These are phyloP conservation scores for Ormosia emarginata DNA, from an alignment of 306 rosid species.

Conservation along the genomic window DNA sequence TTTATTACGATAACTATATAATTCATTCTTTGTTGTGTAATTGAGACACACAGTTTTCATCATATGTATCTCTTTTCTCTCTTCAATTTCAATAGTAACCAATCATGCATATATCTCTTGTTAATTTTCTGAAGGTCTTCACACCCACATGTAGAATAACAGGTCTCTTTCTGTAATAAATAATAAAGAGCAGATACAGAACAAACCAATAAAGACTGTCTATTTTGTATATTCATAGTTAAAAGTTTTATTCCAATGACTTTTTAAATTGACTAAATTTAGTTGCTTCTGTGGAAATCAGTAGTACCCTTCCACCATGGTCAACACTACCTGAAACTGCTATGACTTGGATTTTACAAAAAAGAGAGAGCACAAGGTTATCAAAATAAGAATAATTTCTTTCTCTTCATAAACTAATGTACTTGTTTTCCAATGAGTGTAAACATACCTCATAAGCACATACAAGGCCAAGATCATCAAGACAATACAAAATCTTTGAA, in stretches of 20 bases:
- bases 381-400: neutral
- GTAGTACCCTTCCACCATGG: neutral
- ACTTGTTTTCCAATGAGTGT: neutral
- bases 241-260: neutral
- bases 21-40: too few relatives aligned
- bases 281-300: neutral
- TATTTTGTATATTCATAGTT: neutral
- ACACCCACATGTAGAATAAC: neutral
- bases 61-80: too few relatives aligned
- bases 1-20: too few relatives aligned
- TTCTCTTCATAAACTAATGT: neutral
- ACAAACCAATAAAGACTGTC: neutral
- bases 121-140: neutral
- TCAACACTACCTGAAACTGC: neutral
- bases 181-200: neutral
- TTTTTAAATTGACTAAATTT: neutral
- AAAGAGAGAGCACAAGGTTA: neutral
- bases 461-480: constrained; percentile 61
- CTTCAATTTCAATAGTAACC: too few relatives aligned
- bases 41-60: too few relatives aligned
- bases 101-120: neutral
- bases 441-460: constrained; percentile 67
- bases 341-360: neutral
- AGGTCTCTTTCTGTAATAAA: neutral
- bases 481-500: constrained; percentile 59